These are phyloP conservation scores for Capsella rubella DNA, from an alignment of 441 rosid species.

Conservation along the genomic window DNA sequence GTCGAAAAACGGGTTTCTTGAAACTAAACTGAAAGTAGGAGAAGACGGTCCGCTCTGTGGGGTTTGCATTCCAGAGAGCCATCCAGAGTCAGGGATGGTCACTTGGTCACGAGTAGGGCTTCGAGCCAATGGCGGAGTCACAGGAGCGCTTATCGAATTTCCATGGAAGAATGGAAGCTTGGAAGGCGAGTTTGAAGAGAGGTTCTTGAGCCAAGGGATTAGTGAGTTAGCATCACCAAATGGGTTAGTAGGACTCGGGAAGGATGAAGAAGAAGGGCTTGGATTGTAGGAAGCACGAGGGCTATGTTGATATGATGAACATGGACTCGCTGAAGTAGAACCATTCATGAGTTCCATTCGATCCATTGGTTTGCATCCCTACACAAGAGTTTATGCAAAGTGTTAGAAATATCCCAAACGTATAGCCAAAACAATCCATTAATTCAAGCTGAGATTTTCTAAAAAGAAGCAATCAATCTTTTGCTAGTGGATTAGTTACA, in stretches of 20 bases:
- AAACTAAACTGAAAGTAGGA: slow-evolving; percentile 92
- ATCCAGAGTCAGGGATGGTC: slow-evolving; percentile 67
- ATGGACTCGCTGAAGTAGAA: slow-evolving; percentile 89
- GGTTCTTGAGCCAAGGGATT: slow-evolving; percentile 96
- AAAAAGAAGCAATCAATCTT: background rate
- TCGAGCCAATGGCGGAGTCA: slow-evolving; percentile 89
- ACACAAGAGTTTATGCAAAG: slow-evolving; percentile 15
- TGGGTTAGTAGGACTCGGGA: slow-evolving; percentile 77
- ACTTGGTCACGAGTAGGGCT: slow-evolving; percentile 77
- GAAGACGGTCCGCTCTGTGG: slow-evolving; percentile 93
- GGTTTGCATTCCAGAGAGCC: slow-evolving; percentile 78
- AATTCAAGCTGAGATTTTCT: background rate
- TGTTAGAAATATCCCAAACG: slow-evolving; percentile 14
- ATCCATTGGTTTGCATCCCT: slow-evolving; percentile 93
- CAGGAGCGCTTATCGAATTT: slow-evolving; percentile 96
- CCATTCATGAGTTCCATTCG: slow-evolving; percentile 82
- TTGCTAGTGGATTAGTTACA: slow-evolving; percentile 1
- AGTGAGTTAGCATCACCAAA: slow-evolving; percentile 82
- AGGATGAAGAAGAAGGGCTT: slow-evolving; percentile 91
- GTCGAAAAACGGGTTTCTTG: slow-evolving; percentile 69
- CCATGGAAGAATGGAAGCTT: slow-evolving; percentile 71
- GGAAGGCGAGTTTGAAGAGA: slow-evolving; percentile 84
- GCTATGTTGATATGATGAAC: slow-evolving; percentile 86
- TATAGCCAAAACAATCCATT: slow-evolving; percentile 7
- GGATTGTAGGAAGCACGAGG: slow-evolving; percentile 86